phyloP scores from a whole-genome alignment of 768 basidiomycete species.

The Lentinula edodes region DNA sequence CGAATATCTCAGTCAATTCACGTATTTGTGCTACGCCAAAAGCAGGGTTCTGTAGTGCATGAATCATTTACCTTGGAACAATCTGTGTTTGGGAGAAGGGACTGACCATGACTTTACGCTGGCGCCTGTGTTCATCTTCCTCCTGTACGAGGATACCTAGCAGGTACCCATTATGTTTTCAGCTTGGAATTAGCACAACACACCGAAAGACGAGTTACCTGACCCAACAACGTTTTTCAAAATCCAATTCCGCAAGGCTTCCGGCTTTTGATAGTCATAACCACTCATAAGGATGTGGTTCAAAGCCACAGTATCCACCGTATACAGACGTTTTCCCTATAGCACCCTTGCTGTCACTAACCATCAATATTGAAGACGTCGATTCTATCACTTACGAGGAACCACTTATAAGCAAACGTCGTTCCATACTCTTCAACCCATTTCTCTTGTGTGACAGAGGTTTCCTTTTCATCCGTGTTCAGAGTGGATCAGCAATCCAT shows the following conservation, averaged over 20 bases:
- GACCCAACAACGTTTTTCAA: slow-evolving; percentile 26
- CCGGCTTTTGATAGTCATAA: slow-evolving; percentile 36
- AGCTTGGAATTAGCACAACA: not conserved
- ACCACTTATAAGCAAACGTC: slow-evolving; percentile 23
- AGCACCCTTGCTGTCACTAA: not conserved
- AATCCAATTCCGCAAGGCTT: slow-evolving; percentile 12
- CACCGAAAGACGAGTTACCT: slow-evolving; percentile 14
- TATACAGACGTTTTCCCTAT: slow-evolving; percentile 32
- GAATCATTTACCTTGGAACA: not conserved
- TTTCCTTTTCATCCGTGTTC: slow-evolving; percentile 8
- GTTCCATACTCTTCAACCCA: slow-evolving; percentile 33
- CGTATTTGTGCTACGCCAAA: slow-evolving; percentile 39
- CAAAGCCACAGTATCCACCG: slow-evolving; percentile 40
- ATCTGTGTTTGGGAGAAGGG: no score
- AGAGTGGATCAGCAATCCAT: not conserved
- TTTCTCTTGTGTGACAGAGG: slow-evolving; percentile 17
- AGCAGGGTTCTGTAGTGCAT: slow-evolving; percentile 34
- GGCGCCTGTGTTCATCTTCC: slow-evolving; percentile 37
- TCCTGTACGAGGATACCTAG: slow-evolving; percentile 49
- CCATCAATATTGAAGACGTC: no score
- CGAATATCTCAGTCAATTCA: slow-evolving; percentile 28
- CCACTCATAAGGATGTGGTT: slow-evolving; percentile 40
- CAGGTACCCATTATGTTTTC: not conserved
- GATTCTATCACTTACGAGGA: slow-evolving; percentile 23
- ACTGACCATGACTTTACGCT: slow-evolving; percentile 40